These are phyloP conservation scores for Saccharomycopsis fibuligera DNA, from an alignment of 805 yeast genomes.

Conservation along the genomic window DNA sequence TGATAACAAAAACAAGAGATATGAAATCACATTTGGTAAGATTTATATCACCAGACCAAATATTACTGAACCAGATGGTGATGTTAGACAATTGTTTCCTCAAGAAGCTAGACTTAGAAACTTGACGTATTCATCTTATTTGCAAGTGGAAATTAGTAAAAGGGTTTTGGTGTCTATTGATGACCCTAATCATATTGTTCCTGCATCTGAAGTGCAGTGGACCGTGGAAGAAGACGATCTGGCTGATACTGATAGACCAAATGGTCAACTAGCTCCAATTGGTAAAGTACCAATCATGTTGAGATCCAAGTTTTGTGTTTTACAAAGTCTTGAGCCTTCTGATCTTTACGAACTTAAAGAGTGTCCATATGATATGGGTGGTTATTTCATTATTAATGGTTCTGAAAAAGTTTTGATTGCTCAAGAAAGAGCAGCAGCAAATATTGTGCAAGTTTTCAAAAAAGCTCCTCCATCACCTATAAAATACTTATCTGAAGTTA, in stretches of 20 bases:
- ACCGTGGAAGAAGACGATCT: constrained; percentile 40
- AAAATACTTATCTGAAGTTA: constrained; percentile 91
- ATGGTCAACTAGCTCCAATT: constrained; percentile 54
- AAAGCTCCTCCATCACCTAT: constrained; percentile 97
- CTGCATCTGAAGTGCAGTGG: constrained; percentile 55
- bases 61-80: constrained; percentile 99
- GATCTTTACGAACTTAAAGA: constrained; percentile 94
- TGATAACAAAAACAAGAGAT: constrained; percentile 86
- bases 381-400: constrained; percentile 96
- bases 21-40: constrained; percentile 96
- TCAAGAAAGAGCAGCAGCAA: constrained; percentile 97
- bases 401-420: constrained; percentile 98
- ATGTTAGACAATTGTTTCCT: constrained; percentile 97
- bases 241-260: constrained; percentile 52
- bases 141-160: constrained; percentile 93
- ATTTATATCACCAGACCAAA: constrained; percentile 95
- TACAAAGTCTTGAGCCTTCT: constrained; percentile 82
- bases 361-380: constrained; percentile 99
- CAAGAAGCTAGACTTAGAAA: constrained; percentile 97
- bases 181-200: constrained; percentile 38
- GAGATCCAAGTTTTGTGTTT: constrained; percentile 91
- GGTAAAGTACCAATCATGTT: constrained; percentile 99
- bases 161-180: constrained; percentile 81
- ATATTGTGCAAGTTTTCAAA: constrained; percentile 96
- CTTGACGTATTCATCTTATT: constrained; percentile 91